phyloP scores from a whole-genome alignment of 2,329 filamentous ascomycete genomes.

The Colletotrichum sp. region DNA sequence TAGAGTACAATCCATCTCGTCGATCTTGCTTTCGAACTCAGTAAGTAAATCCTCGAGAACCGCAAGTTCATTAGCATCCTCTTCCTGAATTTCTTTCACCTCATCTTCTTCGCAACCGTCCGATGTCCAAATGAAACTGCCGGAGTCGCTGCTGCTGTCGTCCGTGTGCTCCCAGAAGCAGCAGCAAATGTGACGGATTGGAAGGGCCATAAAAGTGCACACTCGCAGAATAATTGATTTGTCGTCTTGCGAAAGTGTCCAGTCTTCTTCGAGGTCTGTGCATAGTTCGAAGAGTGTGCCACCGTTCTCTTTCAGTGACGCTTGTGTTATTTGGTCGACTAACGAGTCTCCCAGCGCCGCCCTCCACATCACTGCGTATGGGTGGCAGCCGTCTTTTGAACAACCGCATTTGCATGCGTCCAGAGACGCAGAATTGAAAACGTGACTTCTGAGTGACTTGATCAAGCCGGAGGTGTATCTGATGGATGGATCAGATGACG shows the following conservation, averaged over 20 bases:
- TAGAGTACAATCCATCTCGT: background rate
- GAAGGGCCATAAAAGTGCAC: background rate
- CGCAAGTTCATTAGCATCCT: background rate
- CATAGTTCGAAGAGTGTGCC: no score
- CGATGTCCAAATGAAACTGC: no score
- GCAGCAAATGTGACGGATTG: background rate
- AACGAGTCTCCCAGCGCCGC: background rate
- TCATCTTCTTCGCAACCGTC: background rate
- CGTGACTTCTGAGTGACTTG: background rate
- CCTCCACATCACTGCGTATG: background rate
- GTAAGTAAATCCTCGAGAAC: background rate
- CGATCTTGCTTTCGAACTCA: background rate
- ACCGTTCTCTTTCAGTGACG: no score
- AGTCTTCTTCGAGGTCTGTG: background rate
- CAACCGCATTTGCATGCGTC: background rate
- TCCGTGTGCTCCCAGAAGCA: background rate
- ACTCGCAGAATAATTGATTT: background rate
- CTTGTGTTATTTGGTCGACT: background rate
- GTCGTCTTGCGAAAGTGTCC: background rate
- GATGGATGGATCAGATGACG: accelerated
- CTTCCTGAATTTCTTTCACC: background rate
- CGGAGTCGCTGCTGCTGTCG: no score
- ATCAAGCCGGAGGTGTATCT: accelerated
- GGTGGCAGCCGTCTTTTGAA: background rate
- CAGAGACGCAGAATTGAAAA: background rate